A percentile compares a stretch with the other conserved stretches of the same genome.
Evolutionary conservation across 306 rosid species (phyloP).

Genomic region (Prunus dulcis): DNA sequence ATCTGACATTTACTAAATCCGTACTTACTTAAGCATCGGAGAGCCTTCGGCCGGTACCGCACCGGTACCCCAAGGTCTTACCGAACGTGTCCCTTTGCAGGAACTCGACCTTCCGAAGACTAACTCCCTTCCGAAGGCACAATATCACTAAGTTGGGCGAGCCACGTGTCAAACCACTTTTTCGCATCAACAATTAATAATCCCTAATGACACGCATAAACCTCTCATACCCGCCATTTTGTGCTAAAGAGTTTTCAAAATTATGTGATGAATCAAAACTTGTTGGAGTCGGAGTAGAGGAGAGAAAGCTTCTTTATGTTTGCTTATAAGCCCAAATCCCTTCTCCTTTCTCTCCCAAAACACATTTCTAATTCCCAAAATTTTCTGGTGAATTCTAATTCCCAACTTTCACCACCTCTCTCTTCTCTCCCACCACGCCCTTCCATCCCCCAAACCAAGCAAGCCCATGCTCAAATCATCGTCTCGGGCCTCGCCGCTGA

Average conservation of each 20-base stretch:
- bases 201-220: too few relatives aligned
- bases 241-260: too few relatives aligned
- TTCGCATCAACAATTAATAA: too few relatives aligned
- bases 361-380: constrained; percentile 16
- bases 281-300: background rate
- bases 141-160: too few relatives aligned
- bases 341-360: constrained; percentile 13
- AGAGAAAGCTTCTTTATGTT: constrained; percentile 26
- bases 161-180: too few relatives aligned
- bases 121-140: too few relatives aligned
- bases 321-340: constrained; percentile 26
- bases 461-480: constrained; percentile 52
- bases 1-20: too few relatives aligned
- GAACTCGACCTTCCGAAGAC: too few relatives aligned
- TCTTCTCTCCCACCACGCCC: constrained; percentile 36
- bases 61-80: too few relatives aligned
- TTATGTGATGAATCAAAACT: background rate
- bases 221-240: background rate
- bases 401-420: constrained; percentile 19
- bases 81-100: too few relatives aligned
- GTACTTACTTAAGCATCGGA: too few relatives aligned
- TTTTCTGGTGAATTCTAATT: constrained; percentile 7
- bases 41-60: too few relatives aligned
- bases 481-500: constrained; percentile 38
- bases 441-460: constrained; percentile 49